A percentile compares a stretch with the other conserved stretches of the same genome.
These are phyloP conservation scores for Didymella pinodella DNA, from an alignment of 2,329 filamentous ascomycete genomes.

Conservation along the genomic window DNA sequence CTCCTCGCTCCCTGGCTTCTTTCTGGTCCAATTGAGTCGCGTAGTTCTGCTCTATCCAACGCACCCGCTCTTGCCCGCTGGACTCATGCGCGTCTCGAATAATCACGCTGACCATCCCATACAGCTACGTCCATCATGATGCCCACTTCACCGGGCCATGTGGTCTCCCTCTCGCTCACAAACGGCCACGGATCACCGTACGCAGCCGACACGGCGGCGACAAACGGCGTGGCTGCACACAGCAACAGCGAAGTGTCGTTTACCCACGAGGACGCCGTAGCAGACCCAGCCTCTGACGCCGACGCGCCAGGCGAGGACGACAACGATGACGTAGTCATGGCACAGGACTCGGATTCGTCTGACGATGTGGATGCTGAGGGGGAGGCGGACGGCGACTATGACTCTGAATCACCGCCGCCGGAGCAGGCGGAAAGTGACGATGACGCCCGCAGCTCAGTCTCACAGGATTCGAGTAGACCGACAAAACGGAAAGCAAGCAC, in stretches of 20 bases:
- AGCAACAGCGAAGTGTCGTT: slow-evolving; percentile 83
- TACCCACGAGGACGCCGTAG: slow-evolving; percentile 64
- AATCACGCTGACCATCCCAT: slow-evolving; percentile 55
- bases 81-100: slow-evolving; percentile 43
- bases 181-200: slow-evolving; percentile 71
- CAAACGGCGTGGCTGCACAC: slow-evolving; percentile 59
- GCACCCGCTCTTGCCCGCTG: slow-evolving; percentile 45
- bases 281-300: slow-evolving; percentile 49
- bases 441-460: slow-evolving; percentile 70
- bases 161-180: slow-evolving; percentile 68
- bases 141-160: slow-evolving; percentile 68
- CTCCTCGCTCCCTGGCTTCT: slow-evolving; percentile 38
- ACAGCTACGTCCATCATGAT: slow-evolving; percentile 69
- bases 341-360: slow-evolving; percentile 56
- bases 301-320: slow-evolving; percentile 53
- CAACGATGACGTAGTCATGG: slow-evolving; percentile 55
- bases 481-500: slow-evolving; percentile 71
- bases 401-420: slow-evolving; percentile 66
- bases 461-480: slow-evolving; percentile 71
- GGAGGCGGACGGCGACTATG: slow-evolving; percentile 73
- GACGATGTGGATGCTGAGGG: slow-evolving; percentile 60
- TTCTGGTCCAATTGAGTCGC: slow-evolving; percentile 55
- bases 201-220: slow-evolving; percentile 56
- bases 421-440: slow-evolving; percentile 58
- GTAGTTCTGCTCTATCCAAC: slow-evolving; percentile 48